phyloP scores from a whole-genome alignment of 2,329 filamentous ascomycete species.

The Cadophora sp. region DNA sequence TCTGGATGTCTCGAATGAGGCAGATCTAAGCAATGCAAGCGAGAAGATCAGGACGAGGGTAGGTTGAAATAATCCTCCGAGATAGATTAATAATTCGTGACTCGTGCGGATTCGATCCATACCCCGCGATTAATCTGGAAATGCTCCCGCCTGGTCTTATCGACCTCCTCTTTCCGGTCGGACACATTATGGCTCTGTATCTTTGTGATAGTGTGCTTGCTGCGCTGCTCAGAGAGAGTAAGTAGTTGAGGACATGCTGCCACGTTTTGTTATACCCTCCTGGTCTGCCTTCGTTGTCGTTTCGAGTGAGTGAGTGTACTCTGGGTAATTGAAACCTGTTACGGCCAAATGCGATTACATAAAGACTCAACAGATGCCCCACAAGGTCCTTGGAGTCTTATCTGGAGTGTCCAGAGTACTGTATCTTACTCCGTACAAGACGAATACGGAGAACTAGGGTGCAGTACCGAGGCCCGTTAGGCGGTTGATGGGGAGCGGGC shows the following conservation, averaged over 20 bases:
- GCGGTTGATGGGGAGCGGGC: no score
- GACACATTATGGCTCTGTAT: background rate
- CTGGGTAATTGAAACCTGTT: background rate
- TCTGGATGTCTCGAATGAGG: background rate
- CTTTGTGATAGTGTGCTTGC: background rate
- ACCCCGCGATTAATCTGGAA: background rate
- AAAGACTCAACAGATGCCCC: no score
- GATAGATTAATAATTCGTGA: background rate
- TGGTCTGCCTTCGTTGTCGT: background rate
- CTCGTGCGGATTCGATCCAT: background rate
- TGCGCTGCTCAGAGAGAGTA: background rate
- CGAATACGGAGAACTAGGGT: no score
- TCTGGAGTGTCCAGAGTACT: no score
- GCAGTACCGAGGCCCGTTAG: no score
- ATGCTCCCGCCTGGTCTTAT: background rate
- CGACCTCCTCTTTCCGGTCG: background rate
- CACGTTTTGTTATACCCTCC: background rate
- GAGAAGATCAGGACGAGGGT: slow-evolving; percentile 1
- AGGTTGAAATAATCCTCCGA: background rate
- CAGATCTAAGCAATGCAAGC: slow-evolving; percentile 1
- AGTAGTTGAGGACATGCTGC: background rate
- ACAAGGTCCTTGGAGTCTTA: no score
- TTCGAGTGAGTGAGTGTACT: background rate
- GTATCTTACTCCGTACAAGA: no score
- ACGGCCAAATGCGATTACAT: background rate